Base-by-base conservation (phyloP, 2,329 filamentous ascomycete species). In the Chrysoporthe deuterocubensis region DNA sequence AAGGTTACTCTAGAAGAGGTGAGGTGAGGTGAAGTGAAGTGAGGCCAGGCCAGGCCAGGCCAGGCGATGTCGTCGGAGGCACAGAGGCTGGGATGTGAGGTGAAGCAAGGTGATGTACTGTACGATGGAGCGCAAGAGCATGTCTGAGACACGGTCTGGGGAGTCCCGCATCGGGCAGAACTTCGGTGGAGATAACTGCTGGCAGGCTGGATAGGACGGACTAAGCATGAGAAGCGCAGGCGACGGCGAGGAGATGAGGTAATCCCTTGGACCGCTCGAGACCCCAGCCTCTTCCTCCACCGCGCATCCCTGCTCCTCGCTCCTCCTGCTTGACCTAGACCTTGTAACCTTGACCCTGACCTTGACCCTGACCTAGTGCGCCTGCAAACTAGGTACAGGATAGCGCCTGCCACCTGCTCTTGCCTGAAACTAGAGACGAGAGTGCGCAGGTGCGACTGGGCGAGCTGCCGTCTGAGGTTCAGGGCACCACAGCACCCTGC, bases 81-180 rank as follows among this genome's bases (percentile, higher is more conserved):
- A 32, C 42, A 37, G 37, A 40, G 37, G 57, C 37, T 14, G 42
- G 43, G 26, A 62, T 26, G 43, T 37, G 18, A 60, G 57, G 57
- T 44, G 34, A 26, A 13, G 7, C 14, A 21, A 34, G 32, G 43
- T 11, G 43, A n/a, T 2, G 26, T 26, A 26, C 37, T 40, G 32
- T 52, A 52, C 54, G 32, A 50, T 42, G 34, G 32, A 26, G 18
- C 32, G 43, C 13, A 50, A 9, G 52, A 37, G 1, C 26, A 58
- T 65, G 63, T 65, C 63, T 65, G 42, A 65, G 63, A 60, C 63
- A 65, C 32, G 54, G 63, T 52, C n/a, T 65, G 56, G 37, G 18
- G 32, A 32, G 60, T 60, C 56, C 62, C 56, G 37, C 63, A 48
- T 26, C 44, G 54, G 40, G 13, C 16, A 42, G 43, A 16, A 61